Base-by-base conservation (phyloP, 1,284 basidiomycete species). In the Athelia psychrophila region DNA sequence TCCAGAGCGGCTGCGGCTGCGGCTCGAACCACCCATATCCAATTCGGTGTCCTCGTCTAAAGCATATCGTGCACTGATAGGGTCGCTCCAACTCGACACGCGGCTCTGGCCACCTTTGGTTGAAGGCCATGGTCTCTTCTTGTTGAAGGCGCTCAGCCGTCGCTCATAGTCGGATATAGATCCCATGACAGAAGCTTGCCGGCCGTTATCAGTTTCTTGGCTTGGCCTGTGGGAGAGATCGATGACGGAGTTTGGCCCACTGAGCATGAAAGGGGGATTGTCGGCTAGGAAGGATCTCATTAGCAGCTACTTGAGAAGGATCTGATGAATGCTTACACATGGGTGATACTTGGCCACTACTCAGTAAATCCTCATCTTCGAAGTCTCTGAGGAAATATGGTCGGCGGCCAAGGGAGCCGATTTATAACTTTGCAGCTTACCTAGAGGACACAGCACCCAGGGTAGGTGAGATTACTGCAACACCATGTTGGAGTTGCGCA, bases 291-390 rank as follows among this genome's bases (percentile, higher is more conserved):
- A 36, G n/a, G 49, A 50, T 24, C 12, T 33, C 27, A 51, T 50
- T 44, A 22, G 13, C n/a, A 12, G 24, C 6, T 9, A 42, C 6
- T 8, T 8, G 9, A 8, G 8, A 22, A 6, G n/a, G n/a, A 42
- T 22, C n/a, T n/a, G 38, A 42, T 5, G 6, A 22, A n/a, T 6
- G 75, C 79, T 56, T 61, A 84, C 86, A 83, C 56, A 78, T 69
- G 6, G 87, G 87, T 20, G 86, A 90, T 8, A 75, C 80, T 61
- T 88, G 86, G 1, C 87, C 86, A 60, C 88, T 90, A 62, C 86
- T 88, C 52, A 84, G 66, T 16, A 81, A 64, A 20, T 84, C 83
- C 13, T 85, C 86, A 9, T 86, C 85, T 9, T 83, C 82, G 27
- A 30, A 30, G 27, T 30, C 27, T 30, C 27, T 30, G 27, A 6